Percentiles rank a stretch among this genome's conserved stretches.
Evolutionary conservation across 345 rosid genomes (phyloP).

Genomic region (Citrus medica): DNA sequence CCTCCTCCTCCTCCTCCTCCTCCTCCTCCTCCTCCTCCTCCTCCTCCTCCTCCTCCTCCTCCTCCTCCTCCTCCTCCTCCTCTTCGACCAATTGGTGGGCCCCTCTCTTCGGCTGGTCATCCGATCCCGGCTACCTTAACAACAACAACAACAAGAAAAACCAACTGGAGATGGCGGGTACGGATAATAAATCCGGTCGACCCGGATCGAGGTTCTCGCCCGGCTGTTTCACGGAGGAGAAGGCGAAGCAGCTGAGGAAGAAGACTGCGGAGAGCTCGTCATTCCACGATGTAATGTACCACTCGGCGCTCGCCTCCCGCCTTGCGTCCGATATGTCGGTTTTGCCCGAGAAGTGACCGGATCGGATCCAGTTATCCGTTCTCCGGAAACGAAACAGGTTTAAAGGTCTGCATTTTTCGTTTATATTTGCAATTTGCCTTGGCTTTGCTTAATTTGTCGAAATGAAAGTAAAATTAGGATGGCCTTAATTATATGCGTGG

Average conservation of each 20-base stretch:
- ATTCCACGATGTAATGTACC: constrained; percentile 55
- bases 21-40: constrained; percentile 6
- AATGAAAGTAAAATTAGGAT: background rate
- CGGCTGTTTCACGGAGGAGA: constrained; percentile 53
- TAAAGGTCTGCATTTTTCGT: background rate
- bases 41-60: background rate
- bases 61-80: constrained; percentile 7
- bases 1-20: constrained; percentile 2
- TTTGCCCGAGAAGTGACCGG: background rate
- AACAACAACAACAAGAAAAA: background rate
- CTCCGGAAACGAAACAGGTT: background rate
- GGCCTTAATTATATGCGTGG: background rate
- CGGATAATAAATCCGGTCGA: constrained; percentile 3
- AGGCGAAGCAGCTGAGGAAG: constrained; percentile 45
- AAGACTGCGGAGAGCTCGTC: constrained; percentile 33
- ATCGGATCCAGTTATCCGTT: background rate
- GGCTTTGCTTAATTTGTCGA: constrained; percentile 4
- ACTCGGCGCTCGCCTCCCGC: constrained; percentile 46
- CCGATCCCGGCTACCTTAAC: constrained; percentile 28
- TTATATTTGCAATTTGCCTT: background rate
- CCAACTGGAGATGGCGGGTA: background rate
- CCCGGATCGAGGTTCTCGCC: constrained; percentile 24
- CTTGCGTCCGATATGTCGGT: constrained; percentile 36
- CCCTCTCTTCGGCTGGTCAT: constrained; percentile 34
- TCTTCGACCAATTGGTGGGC: constrained; percentile 33